Evolutionary conservation across 768 basidiomycete species (phyloP).

Genomic region (Pulveroboletus sp.): DNA sequence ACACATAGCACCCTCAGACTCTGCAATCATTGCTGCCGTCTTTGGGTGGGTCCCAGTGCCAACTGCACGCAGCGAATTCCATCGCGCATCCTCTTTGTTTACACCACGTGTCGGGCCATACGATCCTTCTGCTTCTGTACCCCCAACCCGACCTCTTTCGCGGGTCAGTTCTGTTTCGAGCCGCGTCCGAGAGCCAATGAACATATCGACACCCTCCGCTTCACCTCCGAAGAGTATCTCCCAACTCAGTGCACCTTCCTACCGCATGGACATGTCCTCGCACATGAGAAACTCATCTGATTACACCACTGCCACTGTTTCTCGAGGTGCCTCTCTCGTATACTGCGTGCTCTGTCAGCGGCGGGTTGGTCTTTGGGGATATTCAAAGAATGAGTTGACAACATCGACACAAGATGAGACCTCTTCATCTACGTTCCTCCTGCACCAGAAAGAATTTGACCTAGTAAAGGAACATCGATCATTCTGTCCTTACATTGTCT

Average conservation of each 20-base stretch:
- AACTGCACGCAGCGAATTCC: slow-evolving; percentile 15
- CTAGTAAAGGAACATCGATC: slow-evolving; percentile 79
- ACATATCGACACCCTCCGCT: slow-evolving; percentile 21
- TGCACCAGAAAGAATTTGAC: slow-evolving; percentile 56
- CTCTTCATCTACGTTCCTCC: slow-evolving; percentile 18
- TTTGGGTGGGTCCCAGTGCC: slow-evolving; percentile 49
- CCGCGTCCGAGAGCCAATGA: slow-evolving; percentile 15
- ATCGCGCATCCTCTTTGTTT: slow-evolving; percentile 17
- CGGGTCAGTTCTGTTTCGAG: slow-evolving; percentile 32
- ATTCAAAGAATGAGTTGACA: slow-evolving; percentile 34
- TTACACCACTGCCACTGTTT: background rate
- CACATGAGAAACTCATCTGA: slow-evolving; percentile 6
- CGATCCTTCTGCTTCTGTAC: slow-evolving; percentile 25
- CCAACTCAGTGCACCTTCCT: slow-evolving; percentile 13
- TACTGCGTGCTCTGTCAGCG: slow-evolving; percentile 72
- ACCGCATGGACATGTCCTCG: slow-evolving; percentile 6
- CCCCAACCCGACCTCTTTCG: slow-evolving; percentile 33
- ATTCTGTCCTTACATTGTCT: slow-evolving; percentile 81
- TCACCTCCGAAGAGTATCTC: slow-evolving; percentile 22
- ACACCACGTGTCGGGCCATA: slow-evolving; percentile 25
- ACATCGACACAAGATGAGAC: slow-evolving; percentile 10
- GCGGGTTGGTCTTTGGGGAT: slow-evolving; percentile 79
- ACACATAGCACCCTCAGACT: slow-evolving; percentile 32
- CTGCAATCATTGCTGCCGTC: slow-evolving; percentile 40
- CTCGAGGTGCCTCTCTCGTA: slow-evolving; percentile 50